Evolutionary conservation across 768 basidiomycete species (phyloP), one percentile per base, ranked within the genome.

Genomic region (Naganishia onofrii): DNA sequence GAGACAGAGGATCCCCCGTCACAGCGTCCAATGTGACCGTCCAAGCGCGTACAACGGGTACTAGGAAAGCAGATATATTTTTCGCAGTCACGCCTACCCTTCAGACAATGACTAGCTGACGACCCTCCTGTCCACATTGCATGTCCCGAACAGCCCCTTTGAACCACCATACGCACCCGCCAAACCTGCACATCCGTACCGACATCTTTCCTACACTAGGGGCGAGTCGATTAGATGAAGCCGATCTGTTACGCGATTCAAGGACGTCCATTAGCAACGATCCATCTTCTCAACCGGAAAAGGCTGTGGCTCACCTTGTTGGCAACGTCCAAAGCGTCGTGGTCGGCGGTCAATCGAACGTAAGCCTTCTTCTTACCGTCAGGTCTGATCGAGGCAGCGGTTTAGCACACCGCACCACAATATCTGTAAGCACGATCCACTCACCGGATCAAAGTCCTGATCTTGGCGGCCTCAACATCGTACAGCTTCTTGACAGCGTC

Each of bases 361-460:
- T 96, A 99, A 52, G 96, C 96, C 89, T 98, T 98, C 86, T 99
- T 99, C 88, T 90, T 92, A 64, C 95, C 95, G 79, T 98, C 96
- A 66, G 95, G 96, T 81, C 91, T 93, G 70, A 34, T 48, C 44
- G 17, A 26, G 44, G 12, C 26, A 66, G 38, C 28, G 58, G 29
- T 29, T 70, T 26, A 46, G 29, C 23, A 28, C 9, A 3, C 12
- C 28, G n/a, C 48, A 6, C 29, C 28, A 31, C 56, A 53, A 1
- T n/a, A n/a, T n/a, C n/a, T n/a, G n/a, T n/a, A n/a, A n/a, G n/a
- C n/a, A n/a, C n/a, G n/a, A n/a, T n/a, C n/a, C 52, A 82, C 88
- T 74, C 69, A 94, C 92, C 94, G 89, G 82, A 98, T 97, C 80
- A 99, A 88, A 63, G 96, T 99, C 88, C 97, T 99, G 81, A 98